Evolutionary conservation across 2,329 filamentous ascomycete species (phyloP).

Genomic region (Pezicula radicicola): DNA sequence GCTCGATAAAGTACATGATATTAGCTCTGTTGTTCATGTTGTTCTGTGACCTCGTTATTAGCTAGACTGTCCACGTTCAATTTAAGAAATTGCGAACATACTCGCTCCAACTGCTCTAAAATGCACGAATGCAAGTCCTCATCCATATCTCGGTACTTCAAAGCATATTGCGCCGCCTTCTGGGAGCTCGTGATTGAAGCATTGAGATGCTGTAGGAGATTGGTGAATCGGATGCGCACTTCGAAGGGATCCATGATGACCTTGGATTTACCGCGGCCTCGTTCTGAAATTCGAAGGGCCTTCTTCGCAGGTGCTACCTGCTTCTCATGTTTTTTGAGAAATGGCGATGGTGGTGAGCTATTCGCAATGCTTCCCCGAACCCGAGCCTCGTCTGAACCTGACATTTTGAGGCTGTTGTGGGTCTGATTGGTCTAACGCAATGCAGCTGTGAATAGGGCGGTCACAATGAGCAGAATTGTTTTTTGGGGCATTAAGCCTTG

Average conservation of each 20-base stretch:
- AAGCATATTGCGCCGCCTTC: slow-evolving; percentile 91
- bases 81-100: slow-evolving; percentile 34
- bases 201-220: slow-evolving; percentile 84
- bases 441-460: background rate
- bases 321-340: no score
- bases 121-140: slow-evolving; percentile 98
- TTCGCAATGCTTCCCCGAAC: background rate
- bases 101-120: slow-evolving; percentile 86
- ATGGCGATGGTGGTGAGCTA: no score
- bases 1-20: slow-evolving; percentile 98
- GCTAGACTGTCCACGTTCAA: background rate
- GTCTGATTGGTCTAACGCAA: background rate
- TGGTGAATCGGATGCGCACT: slow-evolving; percentile 95
- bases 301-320: background rate
- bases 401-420: background rate
- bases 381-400: background rate
- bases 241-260: slow-evolving; percentile 73
- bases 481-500: no score
- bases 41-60: slow-evolving; percentile 48
- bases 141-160: slow-evolving; percentile 91
- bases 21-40: slow-evolving; percentile 97
- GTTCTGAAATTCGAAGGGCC: slow-evolving; percentile 1
- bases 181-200: slow-evolving; percentile 85
- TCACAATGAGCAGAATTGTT: no score
- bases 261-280: slow-evolving; percentile 1